Evolutionary conservation across 306 rosid genomes (phyloP).

Genomic region (Canavalia gladiata): DNA sequence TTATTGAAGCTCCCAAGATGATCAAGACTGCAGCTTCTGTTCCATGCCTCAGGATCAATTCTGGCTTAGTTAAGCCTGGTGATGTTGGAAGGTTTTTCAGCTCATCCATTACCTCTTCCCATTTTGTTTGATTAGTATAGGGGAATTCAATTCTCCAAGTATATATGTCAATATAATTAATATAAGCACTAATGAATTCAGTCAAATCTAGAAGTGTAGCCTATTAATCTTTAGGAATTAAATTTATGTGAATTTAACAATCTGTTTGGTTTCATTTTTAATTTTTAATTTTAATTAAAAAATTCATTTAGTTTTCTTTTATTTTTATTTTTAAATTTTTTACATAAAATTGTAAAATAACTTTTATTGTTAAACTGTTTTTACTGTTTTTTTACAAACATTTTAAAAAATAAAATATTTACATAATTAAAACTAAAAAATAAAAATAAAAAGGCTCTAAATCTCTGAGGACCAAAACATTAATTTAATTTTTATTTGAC

Average conservation of each 20-base stretch:
- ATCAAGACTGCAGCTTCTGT: slow-evolving; percentile 78
- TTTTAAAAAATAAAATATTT: no score
- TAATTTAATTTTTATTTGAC: not conserved
- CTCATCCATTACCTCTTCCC: not conserved
- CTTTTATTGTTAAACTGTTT: no score
- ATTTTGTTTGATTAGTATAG: not conserved
- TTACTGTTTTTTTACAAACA: no score
- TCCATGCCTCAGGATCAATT: slow-evolving; percentile 77
- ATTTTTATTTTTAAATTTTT: no score
- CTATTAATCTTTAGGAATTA: no score
- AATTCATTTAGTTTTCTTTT: no score
- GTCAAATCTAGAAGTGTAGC: no score
- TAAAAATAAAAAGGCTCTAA: no score
- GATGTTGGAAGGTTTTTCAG: slow-evolving; percentile 81
- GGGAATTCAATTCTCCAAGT: not conserved
- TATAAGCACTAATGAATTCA: not conserved
- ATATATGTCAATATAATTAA: not conserved
- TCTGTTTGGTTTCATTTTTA: no score
- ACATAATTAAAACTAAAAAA: no score
- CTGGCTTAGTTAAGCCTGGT: slow-evolving; percentile 81
- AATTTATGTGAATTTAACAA: not conserved
- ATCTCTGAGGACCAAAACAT: not conserved
- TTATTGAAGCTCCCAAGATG: slow-evolving; percentile 81
- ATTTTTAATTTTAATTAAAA: no score
- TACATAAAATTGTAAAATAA: no score